Evolutionary conservation across 2,329 filamentous ascomycete species (phyloP), one percentile per base, ranked within the genome.

Genomic region (Stachybotrys chartarum): DNA sequence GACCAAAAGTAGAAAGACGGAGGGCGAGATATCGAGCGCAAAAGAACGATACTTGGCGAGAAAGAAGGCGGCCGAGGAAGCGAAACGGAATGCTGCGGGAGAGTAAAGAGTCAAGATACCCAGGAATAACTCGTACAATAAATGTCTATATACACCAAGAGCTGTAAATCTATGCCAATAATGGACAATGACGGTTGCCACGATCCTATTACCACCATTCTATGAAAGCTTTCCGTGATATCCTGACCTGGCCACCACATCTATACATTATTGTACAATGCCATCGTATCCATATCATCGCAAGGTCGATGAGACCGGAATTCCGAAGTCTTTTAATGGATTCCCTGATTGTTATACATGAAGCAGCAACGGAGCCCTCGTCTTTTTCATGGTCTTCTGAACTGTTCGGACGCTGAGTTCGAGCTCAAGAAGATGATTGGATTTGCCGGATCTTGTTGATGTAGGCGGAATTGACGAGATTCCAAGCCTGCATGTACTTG

Each of bases 401-500:
- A 24, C 24, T 24, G 24, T 24, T 24, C 24, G 24, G 24, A 24
- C 24, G 24, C 4, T 24, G 24, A 24, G 24, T 24, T 54, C 24
- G 24, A 30, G 44, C 12, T 54, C 55, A 56, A 63, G 50, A 59
- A 54, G 14, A 56, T 57, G 56, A 70, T 71, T 74, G 75, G 74
- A 86, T 85, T 61, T 79, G 78, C 70, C 86, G 83, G 72, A 84
- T 71, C 62, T 82, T 79, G 59, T 72, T 72, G 65, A 90, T 82
- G 70, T 90, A 91, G 46, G 85, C 78, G 51, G 78, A 72, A 75
- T 85, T 88, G 66, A 90, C 85, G 59, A 81, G 75, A 74, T 91
- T 91, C 89, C 89, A 93, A 11, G 87, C 81, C 35, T 79, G 75
- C 78, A 92, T 90, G 78, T 92, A 93, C 73, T 92, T 92, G 65